These are phyloP conservation scores for Pestalotiopsis sp. DNA, from an alignment of 2,329 filamentous ascomycete genomes.

Conservation along the genomic window DNA sequence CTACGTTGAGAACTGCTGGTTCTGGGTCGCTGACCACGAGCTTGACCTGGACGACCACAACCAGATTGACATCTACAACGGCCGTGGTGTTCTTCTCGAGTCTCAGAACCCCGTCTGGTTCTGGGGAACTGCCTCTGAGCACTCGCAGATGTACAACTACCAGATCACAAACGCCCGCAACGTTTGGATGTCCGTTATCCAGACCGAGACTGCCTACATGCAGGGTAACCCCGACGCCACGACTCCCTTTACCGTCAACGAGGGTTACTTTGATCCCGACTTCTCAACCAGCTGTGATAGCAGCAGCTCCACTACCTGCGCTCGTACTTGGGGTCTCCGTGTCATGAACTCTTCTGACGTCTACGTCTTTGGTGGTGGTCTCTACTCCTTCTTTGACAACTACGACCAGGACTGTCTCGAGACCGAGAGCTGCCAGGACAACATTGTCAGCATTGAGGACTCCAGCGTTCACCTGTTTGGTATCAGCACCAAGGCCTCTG, in stretches of 20 bases:
- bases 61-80: constrained; percentile 87
- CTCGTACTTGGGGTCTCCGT: constrained; percentile 78
- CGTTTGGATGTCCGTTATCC: constrained; percentile 81
- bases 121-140: constrained; percentile 74
- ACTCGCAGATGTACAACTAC: constrained; percentile 78
- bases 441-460: constrained; percentile 75
- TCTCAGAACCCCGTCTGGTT: constrained; percentile 79
- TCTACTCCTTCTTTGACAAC: constrained; percentile 86
- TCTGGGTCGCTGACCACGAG: constrained; percentile 90
- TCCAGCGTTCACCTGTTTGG: constrained; percentile 67
- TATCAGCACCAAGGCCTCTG: constrained; percentile 73
- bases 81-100: constrained; percentile 81
- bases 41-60: constrained; percentile 75
- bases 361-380: constrained; percentile 71
- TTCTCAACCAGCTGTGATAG: constrained; percentile 62
- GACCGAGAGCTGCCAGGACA: constrained; percentile 72
- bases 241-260: constrained; percentile 64
- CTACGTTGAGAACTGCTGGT: constrained; percentile 89
- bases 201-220: constrained; percentile 89
- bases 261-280: constrained; percentile 66
- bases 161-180: constrained; percentile 77
- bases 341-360: constrained; percentile 69
- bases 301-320: constrained; percentile 51
- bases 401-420: constrained; percentile 73
- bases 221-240: constrained; percentile 79